Evolutionary conservation across 2,329 filamentous ascomycete genomes (phyloP).

Genomic region (Xylariaceae sp.): DNA sequence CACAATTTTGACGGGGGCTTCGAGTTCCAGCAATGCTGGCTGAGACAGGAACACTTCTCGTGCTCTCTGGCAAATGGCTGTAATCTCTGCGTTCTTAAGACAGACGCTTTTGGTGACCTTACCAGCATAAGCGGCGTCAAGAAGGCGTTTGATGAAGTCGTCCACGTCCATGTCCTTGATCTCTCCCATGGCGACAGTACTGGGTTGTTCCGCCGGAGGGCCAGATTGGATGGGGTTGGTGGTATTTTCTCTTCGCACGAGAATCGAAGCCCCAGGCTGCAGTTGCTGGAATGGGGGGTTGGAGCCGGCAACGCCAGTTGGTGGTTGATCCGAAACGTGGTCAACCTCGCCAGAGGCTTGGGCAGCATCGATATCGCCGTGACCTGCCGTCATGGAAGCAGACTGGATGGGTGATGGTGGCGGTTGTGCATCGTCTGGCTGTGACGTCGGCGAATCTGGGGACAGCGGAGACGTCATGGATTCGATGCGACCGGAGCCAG

Average conservation of each 20-base stretch:
- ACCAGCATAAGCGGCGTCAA: slow-evolving; percentile 91
- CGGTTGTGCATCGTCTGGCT: slow-evolving; percentile 47
- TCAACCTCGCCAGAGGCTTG: slow-evolving; percentile 88
- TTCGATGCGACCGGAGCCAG: slow-evolving; percentile 44
- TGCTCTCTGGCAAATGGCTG: slow-evolving; percentile 83
- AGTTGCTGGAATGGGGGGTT: slow-evolving; percentile 50
- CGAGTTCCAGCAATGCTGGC: slow-evolving; percentile 83
- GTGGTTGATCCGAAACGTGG: slow-evolving; percentile 86
- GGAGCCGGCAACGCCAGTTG: slow-evolving; percentile 58
- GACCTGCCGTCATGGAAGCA: slow-evolving; percentile 63
- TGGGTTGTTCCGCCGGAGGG: slow-evolving; percentile 41
- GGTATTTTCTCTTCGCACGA: slow-evolving; percentile 72
- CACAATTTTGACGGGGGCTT: slow-evolving; percentile 95
- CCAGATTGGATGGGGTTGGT: slow-evolving; percentile 56
- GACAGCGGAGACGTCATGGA: slow-evolving; percentile 38
- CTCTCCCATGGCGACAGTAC: slow-evolving; percentile 67
- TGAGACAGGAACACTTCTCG: slow-evolving; percentile 87
- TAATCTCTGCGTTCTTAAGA: slow-evolving; percentile 95
- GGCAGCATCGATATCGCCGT: slow-evolving; percentile 73
- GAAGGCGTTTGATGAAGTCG: slow-evolving; percentile 89
- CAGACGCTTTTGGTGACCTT: slow-evolving; percentile 98
- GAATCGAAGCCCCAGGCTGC: slow-evolving; percentile 77
- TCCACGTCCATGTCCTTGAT: slow-evolving; percentile 92
- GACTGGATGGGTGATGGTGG: slow-evolving; percentile 88
- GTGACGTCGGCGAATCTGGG: slow-evolving; percentile 37